Percentiles rank a stretch among this genome's conserved stretches.
Evolutionary conservation across 768 basidiomycete species (phyloP).

Genomic region (Coprinellus aureogranulatus): DNA sequence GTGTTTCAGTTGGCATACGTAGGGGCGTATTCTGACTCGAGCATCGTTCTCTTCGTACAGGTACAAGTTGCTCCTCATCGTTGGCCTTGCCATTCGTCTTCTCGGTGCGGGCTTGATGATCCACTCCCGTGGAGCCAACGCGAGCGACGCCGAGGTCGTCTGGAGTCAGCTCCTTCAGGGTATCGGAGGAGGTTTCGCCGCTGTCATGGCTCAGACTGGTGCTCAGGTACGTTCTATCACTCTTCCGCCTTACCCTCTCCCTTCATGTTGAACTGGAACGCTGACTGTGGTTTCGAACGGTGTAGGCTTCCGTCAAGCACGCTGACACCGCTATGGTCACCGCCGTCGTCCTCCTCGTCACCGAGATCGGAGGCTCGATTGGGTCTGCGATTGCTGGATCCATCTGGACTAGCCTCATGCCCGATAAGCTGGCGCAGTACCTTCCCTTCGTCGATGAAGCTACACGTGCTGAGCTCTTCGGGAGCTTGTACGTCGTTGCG

Average conservation of each 20-base stretch:
- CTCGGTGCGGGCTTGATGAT: slow-evolving; percentile 69
- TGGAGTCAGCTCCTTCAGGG: slow-evolving; percentile 72
- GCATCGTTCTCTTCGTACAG: no score
- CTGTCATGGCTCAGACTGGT: slow-evolving; percentile 52
- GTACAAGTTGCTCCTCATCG: slow-evolving; percentile 44
- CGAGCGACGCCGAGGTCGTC: slow-evolving; percentile 54
- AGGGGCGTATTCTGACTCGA: no score
- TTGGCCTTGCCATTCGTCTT: slow-evolving; percentile 59
- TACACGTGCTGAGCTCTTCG: slow-evolving; percentile 48
- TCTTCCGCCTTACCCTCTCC: no score
- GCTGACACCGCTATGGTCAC: slow-evolving; percentile 66
- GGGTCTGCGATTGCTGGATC: slow-evolving; percentile 66
- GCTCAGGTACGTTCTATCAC: slow-evolving; percentile 44
- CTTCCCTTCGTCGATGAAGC: slow-evolving; percentile 48
- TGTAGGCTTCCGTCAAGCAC: slow-evolving; percentile 57
- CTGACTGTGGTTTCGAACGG: no score
- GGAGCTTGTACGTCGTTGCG: slow-evolving; percentile 52
- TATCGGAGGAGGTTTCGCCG: slow-evolving; percentile 69
- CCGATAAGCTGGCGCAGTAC: slow-evolving; percentile 50
- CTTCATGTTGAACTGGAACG: no score
- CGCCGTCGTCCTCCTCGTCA: slow-evolving; percentile 63
- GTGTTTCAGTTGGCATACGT: no score
- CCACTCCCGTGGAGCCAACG: slow-evolving; percentile 61
- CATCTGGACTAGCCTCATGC: slow-evolving; percentile 69
- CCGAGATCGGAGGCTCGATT: slow-evolving; percentile 66